A percentile compares a stretch with the other conserved stretches of the same genome.
Evolutionary conservation across 495 filamentous ascomycete species (phyloP).

Genomic region (Articulospora tetracladia): DNA sequence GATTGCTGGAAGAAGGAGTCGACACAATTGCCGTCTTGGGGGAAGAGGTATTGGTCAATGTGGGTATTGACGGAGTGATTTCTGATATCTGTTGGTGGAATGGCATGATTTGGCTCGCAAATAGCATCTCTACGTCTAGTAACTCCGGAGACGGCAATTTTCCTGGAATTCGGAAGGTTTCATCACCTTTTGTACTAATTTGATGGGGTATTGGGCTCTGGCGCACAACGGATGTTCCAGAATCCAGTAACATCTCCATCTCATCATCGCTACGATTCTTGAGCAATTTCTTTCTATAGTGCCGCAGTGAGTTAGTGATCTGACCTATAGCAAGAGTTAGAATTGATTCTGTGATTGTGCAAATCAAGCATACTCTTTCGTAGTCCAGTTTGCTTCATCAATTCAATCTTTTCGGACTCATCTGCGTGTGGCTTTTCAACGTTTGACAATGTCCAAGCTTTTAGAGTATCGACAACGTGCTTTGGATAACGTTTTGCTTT

Average conservation of each 20-base stretch:
- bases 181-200: not conserved
- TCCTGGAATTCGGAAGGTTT: not conserved
- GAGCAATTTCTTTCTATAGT: not conserved
- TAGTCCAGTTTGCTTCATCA: conserved; percentile 5
- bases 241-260: not conserved
- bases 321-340: not conserved
- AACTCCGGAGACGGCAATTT: no score
- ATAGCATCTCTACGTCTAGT: no score
- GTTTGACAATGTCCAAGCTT: not conserved
- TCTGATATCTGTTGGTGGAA: no score
- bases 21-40: no score
- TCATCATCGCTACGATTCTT: not conserved
- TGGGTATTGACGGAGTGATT: no score
- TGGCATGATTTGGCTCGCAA: no score
- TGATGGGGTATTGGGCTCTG: not conserved
- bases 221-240: not conserved
- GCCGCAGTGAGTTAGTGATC: not conserved
- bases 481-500: not conserved
- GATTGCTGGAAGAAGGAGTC: no score
- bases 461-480: not conserved
- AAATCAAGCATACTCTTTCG: not conserved
- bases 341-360: not conserved
- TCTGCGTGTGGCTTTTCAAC: not conserved
- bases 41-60: no score
- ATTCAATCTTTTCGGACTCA: not conserved